A percentile compares a stretch with the other conserved stretches of the same genome.
Evolutionary conservation across 805 yeast species (phyloP).

Genomic region (Candida coquimbonensis): DNA sequence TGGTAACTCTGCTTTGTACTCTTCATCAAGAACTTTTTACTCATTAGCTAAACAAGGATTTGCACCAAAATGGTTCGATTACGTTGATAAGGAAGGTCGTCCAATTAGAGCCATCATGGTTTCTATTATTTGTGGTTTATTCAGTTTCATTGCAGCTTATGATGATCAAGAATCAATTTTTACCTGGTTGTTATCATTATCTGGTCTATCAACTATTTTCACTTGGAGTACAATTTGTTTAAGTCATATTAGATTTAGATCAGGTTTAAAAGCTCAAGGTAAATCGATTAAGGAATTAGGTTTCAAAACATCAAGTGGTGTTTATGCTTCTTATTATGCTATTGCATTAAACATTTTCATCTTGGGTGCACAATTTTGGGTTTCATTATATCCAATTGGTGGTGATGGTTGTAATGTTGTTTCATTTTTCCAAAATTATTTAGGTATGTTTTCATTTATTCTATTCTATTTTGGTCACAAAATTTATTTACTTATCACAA

Average conservation of each 20-base stretch:
- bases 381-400: constrained; percentile 55
- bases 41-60: constrained; percentile 66
- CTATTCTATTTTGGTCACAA: constrained; percentile 45
- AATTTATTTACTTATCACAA: constrained; percentile 27
- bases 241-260: constrained; percentile 52
- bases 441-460: constrained; percentile 40
- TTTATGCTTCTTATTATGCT: constrained; percentile 47
- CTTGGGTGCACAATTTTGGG: constrained; percentile 57
- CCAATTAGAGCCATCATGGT: constrained; percentile 49
- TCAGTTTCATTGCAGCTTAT: constrained; percentile 64
- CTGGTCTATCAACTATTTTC: constrained; percentile 55
- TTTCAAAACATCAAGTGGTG: constrained; percentile 44
- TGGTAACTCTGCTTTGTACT: constrained; percentile 69
- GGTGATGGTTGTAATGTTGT: constrained; percentile 29
- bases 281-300: constrained; percentile 44
- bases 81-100: constrained; percentile 51
- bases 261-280: constrained; percentile 50
- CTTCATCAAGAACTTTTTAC: constrained; percentile 64
- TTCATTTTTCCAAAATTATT: constrained; percentile 46
- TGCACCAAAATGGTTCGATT: constrained; percentile 48
- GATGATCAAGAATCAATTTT: constrained; percentile 51
- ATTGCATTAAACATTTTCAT: constrained; percentile 41
- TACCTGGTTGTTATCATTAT: constrained; percentile 56
- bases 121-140: constrained; percentile 48
- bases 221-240: constrained; percentile 57